These are phyloP conservation scores for Alternaria tenuissima DNA, from an alignment of 2,329 filamentous ascomycete species.

Conservation along the genomic window DNA sequence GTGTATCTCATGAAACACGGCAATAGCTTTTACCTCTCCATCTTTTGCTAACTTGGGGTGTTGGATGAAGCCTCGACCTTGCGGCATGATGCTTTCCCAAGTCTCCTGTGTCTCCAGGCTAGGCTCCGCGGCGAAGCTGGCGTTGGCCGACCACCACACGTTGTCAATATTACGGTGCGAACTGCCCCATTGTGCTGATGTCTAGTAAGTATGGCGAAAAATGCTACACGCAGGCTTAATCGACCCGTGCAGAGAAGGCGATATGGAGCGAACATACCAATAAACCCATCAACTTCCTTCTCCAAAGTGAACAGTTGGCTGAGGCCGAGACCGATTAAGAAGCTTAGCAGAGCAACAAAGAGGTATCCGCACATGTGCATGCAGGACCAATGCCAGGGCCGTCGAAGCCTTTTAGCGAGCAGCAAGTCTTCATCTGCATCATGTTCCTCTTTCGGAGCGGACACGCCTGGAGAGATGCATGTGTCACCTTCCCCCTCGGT, in stretches of 20 bases:
- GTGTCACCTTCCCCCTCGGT: neutral
- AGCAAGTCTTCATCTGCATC: neutral
- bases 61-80: slow-evolving; percentile 8
- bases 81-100: slow-evolving; percentile 9
- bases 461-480: neutral
- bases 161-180: slow-evolving; percentile 8
- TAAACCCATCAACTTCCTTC: slow-evolving; percentile 13
- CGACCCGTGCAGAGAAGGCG: neutral
- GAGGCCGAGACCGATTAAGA: slow-evolving; percentile 3
- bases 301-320: slow-evolving; percentile 5
- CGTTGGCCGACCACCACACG: slow-evolving; percentile 28
- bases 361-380: slow-evolving; percentile 3
- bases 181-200: slow-evolving; percentile 8
- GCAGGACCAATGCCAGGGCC: neutral
- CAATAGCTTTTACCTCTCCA: slow-evolving; percentile 1
- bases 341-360: slow-evolving; percentile 3
- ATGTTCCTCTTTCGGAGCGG: neutral
- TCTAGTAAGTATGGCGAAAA: neutral
- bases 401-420: neutral
- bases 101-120: slow-evolving; percentile 37
- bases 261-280: slow-evolving; percentile 1
- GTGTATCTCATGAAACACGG: slow-evolving; percentile 17
- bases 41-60: slow-evolving; percentile 7
- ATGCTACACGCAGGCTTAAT: too few species aligned
- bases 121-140: slow-evolving; percentile 60